A percentile compares a stretch with the other conserved stretches of the same genome.
These are phyloP conservation scores for Rhizopus stolonifer DNA, from an alignment of 371 early-diverging fungal genomes.

Conservation along the genomic window DNA sequence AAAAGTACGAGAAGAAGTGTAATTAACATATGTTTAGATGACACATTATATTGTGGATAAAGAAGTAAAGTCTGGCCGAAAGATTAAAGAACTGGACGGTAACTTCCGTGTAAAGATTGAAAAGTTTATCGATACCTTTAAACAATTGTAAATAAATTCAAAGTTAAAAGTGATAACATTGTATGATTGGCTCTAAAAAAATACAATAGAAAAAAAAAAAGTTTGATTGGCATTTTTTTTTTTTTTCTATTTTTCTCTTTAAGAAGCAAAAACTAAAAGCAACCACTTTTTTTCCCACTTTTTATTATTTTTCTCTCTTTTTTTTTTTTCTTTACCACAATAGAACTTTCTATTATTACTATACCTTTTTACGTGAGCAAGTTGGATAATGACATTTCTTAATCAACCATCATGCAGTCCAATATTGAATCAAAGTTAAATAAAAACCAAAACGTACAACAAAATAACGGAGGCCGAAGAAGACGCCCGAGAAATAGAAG, in stretches of 20 bases:
- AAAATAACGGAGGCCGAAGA: not conserved
- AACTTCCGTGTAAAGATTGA: constrained; percentile 37
- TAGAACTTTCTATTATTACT: not conserved
- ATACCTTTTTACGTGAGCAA: not conserved
- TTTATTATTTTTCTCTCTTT: too few relatives aligned
- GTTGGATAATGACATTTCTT: constrained; percentile 3
- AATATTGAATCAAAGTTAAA: constrained; percentile 3
- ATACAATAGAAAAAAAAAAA: not conserved
- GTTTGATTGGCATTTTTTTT: not conserved
- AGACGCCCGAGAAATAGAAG: constrained; percentile 28
- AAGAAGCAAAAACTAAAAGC: too few relatives aligned
- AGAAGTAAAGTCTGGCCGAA: constrained; percentile 32
- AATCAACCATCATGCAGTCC: constrained; percentile 1
- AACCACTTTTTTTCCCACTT: too few relatives aligned
- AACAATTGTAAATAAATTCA: constrained; percentile 2
- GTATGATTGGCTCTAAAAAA: not conserved
- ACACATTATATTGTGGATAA: constrained; percentile 46
- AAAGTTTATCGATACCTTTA: constrained; percentile 28
- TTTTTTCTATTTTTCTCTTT: not conserved
- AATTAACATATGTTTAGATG: constrained; percentile 17
- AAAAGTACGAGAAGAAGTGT: not conserved
- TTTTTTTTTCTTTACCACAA: not conserved
- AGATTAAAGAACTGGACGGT: constrained; percentile 24
- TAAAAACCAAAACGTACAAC: not conserved
- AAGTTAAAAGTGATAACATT: not conserved